Evolutionary conservation across 768 basidiomycete genomes (phyloP).

Genomic region (Royoungia palumana): DNA sequence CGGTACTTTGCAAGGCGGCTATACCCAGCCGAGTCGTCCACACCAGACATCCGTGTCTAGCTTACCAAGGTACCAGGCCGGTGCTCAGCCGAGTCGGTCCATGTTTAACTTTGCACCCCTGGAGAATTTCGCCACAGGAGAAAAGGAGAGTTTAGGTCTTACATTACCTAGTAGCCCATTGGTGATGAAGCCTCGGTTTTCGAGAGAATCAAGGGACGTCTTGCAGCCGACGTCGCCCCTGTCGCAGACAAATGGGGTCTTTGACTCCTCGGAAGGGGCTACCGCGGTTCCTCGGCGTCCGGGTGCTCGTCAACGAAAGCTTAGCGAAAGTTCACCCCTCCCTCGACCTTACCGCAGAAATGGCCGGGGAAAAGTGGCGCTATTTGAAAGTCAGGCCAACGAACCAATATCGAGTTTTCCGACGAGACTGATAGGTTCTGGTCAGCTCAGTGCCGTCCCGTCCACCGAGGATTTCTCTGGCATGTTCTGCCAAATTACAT

Average conservation of each 20-base stretch:
- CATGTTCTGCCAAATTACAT: slow-evolving; percentile 10
- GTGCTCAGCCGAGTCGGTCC: slow-evolving; percentile 41
- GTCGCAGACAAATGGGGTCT: neutral
- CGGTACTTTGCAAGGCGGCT: slow-evolving; percentile 20
- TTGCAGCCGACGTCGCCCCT: slow-evolving; percentile 2
- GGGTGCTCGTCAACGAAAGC: slow-evolving; percentile 71
- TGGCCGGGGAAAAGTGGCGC: slow-evolving; percentile 79
- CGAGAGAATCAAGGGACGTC: slow-evolving; percentile 11
- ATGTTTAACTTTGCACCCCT: slow-evolving; percentile 71
- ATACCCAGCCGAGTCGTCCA: slow-evolving; percentile 27
- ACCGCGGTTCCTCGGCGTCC: slow-evolving; percentile 12
- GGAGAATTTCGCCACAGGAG: slow-evolving; percentile 72
- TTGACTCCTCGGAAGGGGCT: slow-evolving; percentile 12
- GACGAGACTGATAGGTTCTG: slow-evolving; percentile 27
- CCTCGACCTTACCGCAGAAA: slow-evolving; percentile 59
- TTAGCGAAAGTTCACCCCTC: slow-evolving; percentile 75
- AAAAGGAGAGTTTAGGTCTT: slow-evolving; percentile 65
- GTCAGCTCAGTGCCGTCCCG: slow-evolving; percentile 38
- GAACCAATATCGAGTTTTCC: slow-evolving; percentile 50
- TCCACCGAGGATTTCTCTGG: slow-evolving; percentile 40
- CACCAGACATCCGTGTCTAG: slow-evolving; percentile 37
- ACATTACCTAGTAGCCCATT: slow-evolving; percentile 37
- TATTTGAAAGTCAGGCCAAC: slow-evolving; percentile 68
- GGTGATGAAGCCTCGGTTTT: slow-evolving; percentile 10
- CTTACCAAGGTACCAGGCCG: slow-evolving; percentile 69